Percentiles rank a stretch among this genome's conserved stretches.
Conservation (phyloP, 768 basidiomycete genomes). For the Mycena venus region DNA sequence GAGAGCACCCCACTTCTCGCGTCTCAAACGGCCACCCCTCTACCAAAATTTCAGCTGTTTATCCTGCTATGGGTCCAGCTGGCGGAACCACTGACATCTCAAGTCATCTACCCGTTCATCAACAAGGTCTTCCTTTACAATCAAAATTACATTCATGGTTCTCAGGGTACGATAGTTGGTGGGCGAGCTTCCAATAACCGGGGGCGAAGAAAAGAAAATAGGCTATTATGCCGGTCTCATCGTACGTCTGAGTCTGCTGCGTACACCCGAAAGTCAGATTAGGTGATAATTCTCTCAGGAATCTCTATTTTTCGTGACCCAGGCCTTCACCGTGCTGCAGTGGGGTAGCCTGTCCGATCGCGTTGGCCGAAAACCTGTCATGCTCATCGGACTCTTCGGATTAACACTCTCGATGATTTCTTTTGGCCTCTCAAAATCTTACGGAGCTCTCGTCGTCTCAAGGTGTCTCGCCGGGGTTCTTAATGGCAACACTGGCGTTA, state of each 20-base stretch:
- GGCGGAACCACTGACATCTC: not conserved
- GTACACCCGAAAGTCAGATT: not conserved
- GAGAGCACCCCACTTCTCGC: not conserved
- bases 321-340: not conserved
- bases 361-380: not conserved
- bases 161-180: not conserved
- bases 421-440: not conserved
- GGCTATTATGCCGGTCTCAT: conserved; percentile 1
- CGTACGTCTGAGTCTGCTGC: not conserved
- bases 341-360: not conserved
- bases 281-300: not conserved
- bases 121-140: not conserved
- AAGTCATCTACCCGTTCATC: conserved; percentile 1
- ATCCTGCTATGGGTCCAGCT: not conserved
- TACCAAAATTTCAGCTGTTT: not conserved
- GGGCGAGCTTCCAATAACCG: not conserved
- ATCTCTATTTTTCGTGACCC: not conserved
- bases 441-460: not conserved
- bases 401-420: not conserved
- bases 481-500: not conserved
- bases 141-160: not conserved
- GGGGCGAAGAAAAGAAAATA: not conserved
- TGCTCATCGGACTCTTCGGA: not conserved
- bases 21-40: not conserved
- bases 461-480: not conserved